phyloP scores from a whole-genome alignment of 1,284 basidiomycete species.

The Xerocomus minutiporus region DNA sequence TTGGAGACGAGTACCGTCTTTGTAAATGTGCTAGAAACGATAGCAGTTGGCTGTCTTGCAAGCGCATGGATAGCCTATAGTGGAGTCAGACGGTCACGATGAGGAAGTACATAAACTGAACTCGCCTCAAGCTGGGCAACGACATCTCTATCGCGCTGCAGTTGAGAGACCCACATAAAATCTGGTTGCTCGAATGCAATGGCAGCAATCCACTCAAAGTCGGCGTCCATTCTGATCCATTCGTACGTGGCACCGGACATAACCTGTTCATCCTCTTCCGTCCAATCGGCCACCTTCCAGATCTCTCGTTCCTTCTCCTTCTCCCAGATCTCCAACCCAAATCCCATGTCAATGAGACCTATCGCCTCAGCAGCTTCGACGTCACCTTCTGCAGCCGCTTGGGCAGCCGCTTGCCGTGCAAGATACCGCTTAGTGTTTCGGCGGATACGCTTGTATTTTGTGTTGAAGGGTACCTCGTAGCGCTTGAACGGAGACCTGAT shows the following conservation, averaged over 20 bases:
- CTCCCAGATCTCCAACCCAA: slow-evolving; percentile 96
- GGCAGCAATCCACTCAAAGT: slow-evolving; percentile 96
- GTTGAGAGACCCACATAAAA: slow-evolving; percentile 98
- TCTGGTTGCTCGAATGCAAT: slow-evolving; percentile 94
- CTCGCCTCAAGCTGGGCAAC: slow-evolving; percentile 92
- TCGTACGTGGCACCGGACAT: slow-evolving; percentile 97
- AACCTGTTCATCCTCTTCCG: slow-evolving; percentile 88
- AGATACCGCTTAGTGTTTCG: slow-evolving; percentile 93
- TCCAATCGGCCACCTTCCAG: slow-evolving; percentile 98
- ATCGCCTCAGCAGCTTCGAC: slow-evolving; percentile 90
- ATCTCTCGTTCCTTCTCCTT: slow-evolving; percentile 87
- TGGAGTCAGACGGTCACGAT: slow-evolving; percentile 5
- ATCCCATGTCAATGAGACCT: slow-evolving; percentile 92
- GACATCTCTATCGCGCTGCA: slow-evolving; percentile 96
- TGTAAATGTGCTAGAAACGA: slow-evolving; percentile 89
- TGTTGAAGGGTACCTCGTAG: slow-evolving; percentile 98
- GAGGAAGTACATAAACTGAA: slow-evolving; percentile 7
- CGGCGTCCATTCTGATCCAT: slow-evolving; percentile 99
- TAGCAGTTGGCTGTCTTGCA: slow-evolving; percentile 76
- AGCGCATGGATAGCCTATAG: slow-evolving; percentile 80
- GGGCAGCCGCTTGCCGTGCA: slow-evolving; percentile 89
- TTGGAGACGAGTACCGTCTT: slow-evolving; percentile 93
- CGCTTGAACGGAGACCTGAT: slow-evolving; percentile 84
- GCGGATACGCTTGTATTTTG: slow-evolving; percentile 98
- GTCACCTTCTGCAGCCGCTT: slow-evolving; percentile 88